Evolutionary conservation across 331 rosid species (phyloP).

Genomic region (Dryas integrifolia): DNA sequence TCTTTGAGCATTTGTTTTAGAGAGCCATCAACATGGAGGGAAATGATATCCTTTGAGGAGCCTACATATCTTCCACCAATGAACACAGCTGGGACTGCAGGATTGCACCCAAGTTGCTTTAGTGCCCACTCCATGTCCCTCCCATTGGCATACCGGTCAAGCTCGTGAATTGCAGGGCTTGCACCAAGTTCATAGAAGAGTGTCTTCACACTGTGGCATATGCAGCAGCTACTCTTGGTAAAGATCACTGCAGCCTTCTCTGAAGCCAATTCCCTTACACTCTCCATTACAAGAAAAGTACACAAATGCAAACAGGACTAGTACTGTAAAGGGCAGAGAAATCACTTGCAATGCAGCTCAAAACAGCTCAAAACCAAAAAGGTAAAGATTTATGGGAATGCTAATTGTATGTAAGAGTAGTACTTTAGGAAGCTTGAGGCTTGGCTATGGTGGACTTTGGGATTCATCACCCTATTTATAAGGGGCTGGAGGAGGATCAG

Average conservation of each 20-base stretch:
- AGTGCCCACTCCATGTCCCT: conserved; percentile 88
- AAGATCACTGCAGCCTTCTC: conserved; percentile 96
- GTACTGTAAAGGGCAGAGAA: background rate
- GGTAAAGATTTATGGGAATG: no score
- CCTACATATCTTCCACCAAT: conserved; percentile 88
- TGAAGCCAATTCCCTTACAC: conserved; percentile 76
- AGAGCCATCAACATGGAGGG: conserved; percentile 89
- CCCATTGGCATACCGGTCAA: conserved; percentile 71
- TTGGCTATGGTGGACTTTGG: conserved; percentile 43
- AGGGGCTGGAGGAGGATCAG: conserved; percentile 36
- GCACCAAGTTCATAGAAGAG: conserved; percentile 94
- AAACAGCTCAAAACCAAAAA: conserved; percentile 8
- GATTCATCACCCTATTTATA: conserved; percentile 69
- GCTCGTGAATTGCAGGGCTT: conserved; percentile 90
- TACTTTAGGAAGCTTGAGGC: conserved; percentile 1
- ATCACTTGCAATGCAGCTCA: conserved; percentile 15
- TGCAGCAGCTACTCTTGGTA: conserved; percentile 92
- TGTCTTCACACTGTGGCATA: conserved; percentile 87
- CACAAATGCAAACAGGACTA: no score
- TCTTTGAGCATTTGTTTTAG: conserved; percentile 90
- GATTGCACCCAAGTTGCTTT: conserved; percentile 72
- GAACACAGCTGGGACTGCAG: conserved; percentile 93
- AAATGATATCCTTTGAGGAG: conserved; percentile 81
- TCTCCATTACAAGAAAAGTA: conserved; percentile 50
- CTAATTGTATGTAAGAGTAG: no score